These are phyloP conservation scores for Capsella bursapastoris DNA, from an alignment of 345 rosid species.

Conservation along the genomic window DNA sequence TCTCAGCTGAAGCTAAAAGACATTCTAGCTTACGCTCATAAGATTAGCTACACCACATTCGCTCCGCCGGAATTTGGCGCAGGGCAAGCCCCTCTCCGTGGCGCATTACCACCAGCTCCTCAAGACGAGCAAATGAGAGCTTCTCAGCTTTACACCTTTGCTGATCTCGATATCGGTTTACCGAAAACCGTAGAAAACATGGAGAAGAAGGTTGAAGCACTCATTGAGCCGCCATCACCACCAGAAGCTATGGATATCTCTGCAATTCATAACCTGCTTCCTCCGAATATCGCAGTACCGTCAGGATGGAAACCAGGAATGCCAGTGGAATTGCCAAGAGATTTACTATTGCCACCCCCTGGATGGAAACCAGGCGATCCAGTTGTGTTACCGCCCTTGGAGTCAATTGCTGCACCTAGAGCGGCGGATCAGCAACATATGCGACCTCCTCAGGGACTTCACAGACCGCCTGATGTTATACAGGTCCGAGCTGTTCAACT, in stretches of 20 bases:
- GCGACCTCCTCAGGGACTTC: constrained; percentile 57
- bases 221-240: constrained; percentile 67
- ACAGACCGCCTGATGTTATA: constrained; percentile 68
- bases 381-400: constrained; percentile 71
- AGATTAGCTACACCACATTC: constrained; percentile 91
- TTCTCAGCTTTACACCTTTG: constrained; percentile 80
- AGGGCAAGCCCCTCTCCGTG: constrained; percentile 89
- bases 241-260: constrained; percentile 51
- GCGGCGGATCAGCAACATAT: constrained; percentile 50
- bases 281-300: constrained; percentile 67
- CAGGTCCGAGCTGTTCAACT: constrained; percentile 87
- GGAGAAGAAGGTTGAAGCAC: constrained; percentile 69
- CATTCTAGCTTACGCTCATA: constrained; percentile 80
- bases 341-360: constrained; percentile 78
- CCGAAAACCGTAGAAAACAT: constrained; percentile 59
- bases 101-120: constrained; percentile 95
- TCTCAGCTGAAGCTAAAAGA: constrained; percentile 77
- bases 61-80: constrained; percentile 95
- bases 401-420: constrained; percentile 59
- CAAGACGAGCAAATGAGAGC: constrained; percentile 98
- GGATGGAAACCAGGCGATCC: constrained; percentile 98
- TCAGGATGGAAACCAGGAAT: constrained; percentile 96
- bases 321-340: constrained; percentile 81
- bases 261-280: constrained; percentile 65
- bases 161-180: constrained; percentile 88